Percentiles rank a stretch among this genome's conserved stretches.
Evolutionary conservation across 331 rosid species (phyloP).

Genomic region (Acacia concinna): DNA sequence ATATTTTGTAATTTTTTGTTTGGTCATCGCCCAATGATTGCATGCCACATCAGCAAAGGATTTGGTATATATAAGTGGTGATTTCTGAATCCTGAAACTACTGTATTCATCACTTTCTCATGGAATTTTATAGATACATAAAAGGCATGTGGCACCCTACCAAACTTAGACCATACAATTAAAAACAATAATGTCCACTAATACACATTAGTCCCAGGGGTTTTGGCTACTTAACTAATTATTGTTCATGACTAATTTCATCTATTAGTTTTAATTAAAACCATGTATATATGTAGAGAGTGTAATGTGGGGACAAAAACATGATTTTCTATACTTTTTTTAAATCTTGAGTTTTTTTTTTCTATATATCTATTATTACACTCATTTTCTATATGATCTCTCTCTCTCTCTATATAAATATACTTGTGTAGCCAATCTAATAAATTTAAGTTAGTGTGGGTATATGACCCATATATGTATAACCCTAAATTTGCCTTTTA

Average conservation of each 20-base stretch:
- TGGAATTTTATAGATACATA: background rate
- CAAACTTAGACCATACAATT: background rate
- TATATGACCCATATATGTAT: constrained; percentile 19
- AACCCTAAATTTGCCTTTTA: constrained; percentile 32
- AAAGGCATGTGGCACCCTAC: background rate
- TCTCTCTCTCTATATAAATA: background rate
- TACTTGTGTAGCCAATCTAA: background rate
- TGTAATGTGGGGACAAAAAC: background rate
- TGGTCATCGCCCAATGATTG: constrained; percentile 42
- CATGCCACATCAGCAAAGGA: constrained; percentile 29
- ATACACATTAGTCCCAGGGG: too few species aligned
- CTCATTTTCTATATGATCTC: background rate
- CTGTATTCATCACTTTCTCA: background rate
- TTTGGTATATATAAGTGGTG: constrained; percentile 23
- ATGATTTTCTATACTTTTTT: too few species aligned
- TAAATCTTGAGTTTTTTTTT: too few species aligned
- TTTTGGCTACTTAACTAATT: background rate
- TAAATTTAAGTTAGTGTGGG: background rate
- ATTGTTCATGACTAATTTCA: background rate
- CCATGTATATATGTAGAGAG: background rate
- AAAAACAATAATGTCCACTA: background rate
- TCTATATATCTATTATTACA: background rate
- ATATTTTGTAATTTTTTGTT: background rate
- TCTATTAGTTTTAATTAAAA: background rate
- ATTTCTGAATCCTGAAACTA: background rate